A percentile compares a stretch with the other conserved stretches of the same genome.
phyloP scores from a whole-genome alignment of 176 grass and related monocot species.

The Musa acuminata region DNA sequence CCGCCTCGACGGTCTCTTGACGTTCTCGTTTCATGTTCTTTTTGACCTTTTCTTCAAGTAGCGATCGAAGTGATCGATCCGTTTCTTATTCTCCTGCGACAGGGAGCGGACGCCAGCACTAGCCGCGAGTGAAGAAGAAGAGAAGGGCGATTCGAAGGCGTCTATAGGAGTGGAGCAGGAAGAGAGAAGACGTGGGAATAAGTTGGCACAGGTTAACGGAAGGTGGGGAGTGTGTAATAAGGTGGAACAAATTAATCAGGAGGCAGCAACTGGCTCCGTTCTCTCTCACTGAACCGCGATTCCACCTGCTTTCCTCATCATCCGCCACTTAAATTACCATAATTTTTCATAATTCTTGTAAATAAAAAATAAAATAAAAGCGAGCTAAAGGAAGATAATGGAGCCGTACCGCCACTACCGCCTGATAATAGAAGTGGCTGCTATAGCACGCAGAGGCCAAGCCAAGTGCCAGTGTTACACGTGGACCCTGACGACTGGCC shows the following conservation, averaged over 20 bases:
- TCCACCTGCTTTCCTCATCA: too few species aligned
- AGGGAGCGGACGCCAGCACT: not conserved
- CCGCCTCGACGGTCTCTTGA: conserved; percentile 34
- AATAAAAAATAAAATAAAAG: too few species aligned
- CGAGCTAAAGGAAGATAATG: too few species aligned
- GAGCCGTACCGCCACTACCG: too few species aligned
- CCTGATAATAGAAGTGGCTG: too few species aligned
- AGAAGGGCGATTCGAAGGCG: not conserved
- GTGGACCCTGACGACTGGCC: too few species aligned
- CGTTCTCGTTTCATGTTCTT: conserved; percentile 69
- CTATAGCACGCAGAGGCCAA: too few species aligned
- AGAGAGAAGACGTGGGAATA: not conserved
- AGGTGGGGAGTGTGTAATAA: not conserved
- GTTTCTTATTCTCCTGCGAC: not conserved
- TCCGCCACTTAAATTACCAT: too few species aligned
- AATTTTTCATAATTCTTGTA: too few species aligned
- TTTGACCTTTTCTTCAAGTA: not conserved
- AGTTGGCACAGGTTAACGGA: not conserved
- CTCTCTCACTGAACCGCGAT: too few species aligned
- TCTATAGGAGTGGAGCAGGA: not conserved
- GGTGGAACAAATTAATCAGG: not conserved
- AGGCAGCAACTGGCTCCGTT: not conserved
- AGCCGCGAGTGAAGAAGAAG: not conserved
- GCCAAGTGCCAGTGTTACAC: too few species aligned
- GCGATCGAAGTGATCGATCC: not conserved